These are phyloP conservation scores for Coemansia sp. DNA, from an alignment of 192 early-diverging fungal species.

Conservation along the genomic window DNA sequence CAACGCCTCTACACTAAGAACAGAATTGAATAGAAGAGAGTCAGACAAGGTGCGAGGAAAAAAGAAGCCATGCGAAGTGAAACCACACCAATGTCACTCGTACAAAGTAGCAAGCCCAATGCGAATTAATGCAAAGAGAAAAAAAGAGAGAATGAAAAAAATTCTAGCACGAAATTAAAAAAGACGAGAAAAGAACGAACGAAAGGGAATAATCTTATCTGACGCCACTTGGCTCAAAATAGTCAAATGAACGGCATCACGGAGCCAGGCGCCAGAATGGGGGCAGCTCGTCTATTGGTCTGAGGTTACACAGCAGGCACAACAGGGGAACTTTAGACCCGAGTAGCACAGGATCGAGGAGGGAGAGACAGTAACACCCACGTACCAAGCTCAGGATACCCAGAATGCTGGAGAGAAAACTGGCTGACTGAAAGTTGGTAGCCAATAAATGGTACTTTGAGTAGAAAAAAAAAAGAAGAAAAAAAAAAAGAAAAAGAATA, in stretches of 20 bases:
- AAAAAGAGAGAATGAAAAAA: not conserved
- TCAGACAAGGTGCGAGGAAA: not conserved
- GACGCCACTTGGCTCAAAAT: not conserved
- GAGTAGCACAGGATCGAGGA: conserved; percentile 5
- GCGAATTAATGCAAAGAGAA: not conserved
- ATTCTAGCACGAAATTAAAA: not conserved
- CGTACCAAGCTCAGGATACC: conserved; percentile 12
- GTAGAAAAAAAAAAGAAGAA: not conserved
- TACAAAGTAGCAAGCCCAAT: conserved; percentile 9
- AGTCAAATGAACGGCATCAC: not conserved
- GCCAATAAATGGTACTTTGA: not conserved
- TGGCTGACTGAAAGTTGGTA: not conserved
- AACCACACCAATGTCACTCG: not conserved
- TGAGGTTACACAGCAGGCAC: not conserved
- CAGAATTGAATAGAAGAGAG: not conserved
- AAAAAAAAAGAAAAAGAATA: not conserved
- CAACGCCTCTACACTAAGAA: conserved; percentile 3
- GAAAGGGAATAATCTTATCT: not conserved
- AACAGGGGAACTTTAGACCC: not conserved
- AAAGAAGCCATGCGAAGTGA: not conserved
- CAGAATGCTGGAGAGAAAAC: not conserved
- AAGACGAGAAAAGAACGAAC: not conserved
- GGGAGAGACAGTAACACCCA: conserved; percentile 8
- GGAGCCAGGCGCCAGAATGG: not conserved
- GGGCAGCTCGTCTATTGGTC: not conserved